These are phyloP conservation scores for Starmerella cellae DNA, from an alignment of 805 yeast species.

Conservation along the genomic window DNA sequence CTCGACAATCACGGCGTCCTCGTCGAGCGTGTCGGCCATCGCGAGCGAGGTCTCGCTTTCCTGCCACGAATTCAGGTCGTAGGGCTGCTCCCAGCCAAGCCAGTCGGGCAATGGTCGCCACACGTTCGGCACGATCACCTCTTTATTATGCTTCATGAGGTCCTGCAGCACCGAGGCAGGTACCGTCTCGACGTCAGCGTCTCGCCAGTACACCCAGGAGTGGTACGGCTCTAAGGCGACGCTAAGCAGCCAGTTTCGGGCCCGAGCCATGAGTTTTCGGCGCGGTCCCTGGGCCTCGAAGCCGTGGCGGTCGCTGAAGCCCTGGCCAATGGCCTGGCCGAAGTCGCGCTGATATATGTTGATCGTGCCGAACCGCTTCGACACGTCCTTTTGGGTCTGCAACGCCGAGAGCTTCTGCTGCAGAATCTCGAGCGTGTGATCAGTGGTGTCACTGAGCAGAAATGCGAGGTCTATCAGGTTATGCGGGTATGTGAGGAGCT, in stretches of 20 bases:
- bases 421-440: conserved; percentile 61
- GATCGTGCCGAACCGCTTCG: conserved; percentile 61
- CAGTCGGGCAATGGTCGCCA: conserved; percentile 96
- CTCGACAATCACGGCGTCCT: conserved; percentile 92
- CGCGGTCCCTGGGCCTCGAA: conserved; percentile 96
- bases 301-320: conserved; percentile 89
- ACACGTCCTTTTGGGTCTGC: conserved; percentile 50
- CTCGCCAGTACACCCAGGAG: conserved; percentile 97
- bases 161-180: conserved; percentile 82
- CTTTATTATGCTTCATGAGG: conserved; percentile 82
- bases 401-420: conserved; percentile 42
- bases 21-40: conserved; percentile 46
- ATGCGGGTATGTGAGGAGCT: conserved; percentile 74
- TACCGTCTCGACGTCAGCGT: conserved; percentile 90
- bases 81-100: conserved; percentile 82
- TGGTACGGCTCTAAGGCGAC: conserved; percentile 88
- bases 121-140: conserved; percentile 91
- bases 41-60: conserved; percentile 62
- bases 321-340: conserved; percentile 89
- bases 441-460: conserved; percentile 79
- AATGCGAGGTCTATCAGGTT: conserved; percentile 71
- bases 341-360: conserved; percentile 81
- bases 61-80: conserved; percentile 93
- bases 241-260: conserved; percentile 85
- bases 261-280: conserved; percentile 89